Percentiles rank a stretch among this genome's conserved stretches.
phyloP scores from a whole-genome alignment of 257 asterid genomes.

The Capsicum rhomboideum region DNA sequence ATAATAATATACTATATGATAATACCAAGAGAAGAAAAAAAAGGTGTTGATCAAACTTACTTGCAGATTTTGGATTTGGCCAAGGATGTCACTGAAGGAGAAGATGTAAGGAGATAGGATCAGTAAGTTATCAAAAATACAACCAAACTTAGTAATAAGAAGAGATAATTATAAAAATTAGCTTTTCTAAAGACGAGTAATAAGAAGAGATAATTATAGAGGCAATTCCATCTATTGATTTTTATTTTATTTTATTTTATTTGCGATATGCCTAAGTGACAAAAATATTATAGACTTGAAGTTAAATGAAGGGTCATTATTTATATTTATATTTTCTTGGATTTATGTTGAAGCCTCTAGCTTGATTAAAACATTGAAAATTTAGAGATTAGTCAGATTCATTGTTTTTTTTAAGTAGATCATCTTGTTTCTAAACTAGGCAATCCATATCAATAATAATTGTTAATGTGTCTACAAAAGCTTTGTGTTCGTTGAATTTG shows the following conservation, averaged over 20 bases:
- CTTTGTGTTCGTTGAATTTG: background rate
- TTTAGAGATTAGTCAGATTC: too few relatives aligned
- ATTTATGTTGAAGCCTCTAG: too few relatives aligned
- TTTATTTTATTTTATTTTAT: background rate
- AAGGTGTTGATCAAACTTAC: too few relatives aligned
- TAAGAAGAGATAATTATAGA: background rate
- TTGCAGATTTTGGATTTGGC: too few relatives aligned
- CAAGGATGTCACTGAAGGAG: too few relatives aligned
- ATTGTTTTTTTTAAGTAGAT: too few relatives aligned
- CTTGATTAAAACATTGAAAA: too few relatives aligned
- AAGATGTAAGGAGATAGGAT: conserved; percentile 18
- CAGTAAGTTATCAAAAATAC: conserved; percentile 28
- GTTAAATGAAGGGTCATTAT: too few relatives aligned
- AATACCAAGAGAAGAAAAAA: too few relatives aligned
- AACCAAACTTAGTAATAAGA: conserved; percentile 36
- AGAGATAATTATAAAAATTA: too few relatives aligned
- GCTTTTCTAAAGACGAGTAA: conserved; percentile 9
- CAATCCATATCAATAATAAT: background rate
- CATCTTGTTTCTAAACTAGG: background rate
- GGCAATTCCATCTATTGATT: background rate
- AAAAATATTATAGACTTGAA: too few relatives aligned
- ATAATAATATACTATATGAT: too few relatives aligned
- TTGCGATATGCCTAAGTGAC: background rate
- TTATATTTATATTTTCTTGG: background rate
- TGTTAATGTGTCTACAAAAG: background rate